These are phyloP conservation scores for Komagataella pastoris DNA, from an alignment of 805 yeast genomes.

Conservation along the genomic window DNA sequence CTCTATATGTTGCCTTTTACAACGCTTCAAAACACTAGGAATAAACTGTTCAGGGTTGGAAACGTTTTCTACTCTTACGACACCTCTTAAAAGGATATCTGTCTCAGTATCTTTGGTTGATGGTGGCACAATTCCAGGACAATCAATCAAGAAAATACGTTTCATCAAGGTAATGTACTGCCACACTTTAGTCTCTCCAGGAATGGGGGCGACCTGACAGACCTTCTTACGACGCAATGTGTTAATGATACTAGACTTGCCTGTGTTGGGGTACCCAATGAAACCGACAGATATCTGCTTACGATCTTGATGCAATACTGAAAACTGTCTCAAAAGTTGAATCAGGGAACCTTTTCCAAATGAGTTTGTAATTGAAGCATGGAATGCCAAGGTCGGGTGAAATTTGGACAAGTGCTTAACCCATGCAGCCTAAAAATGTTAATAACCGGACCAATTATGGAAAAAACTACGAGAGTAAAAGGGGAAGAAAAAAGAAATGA, in stretches of 20 bases:
- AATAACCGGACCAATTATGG: slow-evolving; percentile 3
- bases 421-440: slow-evolving; percentile 83
- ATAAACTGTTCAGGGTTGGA: slow-evolving; percentile 91
- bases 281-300: slow-evolving; percentile 95
- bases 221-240: slow-evolving; percentile 91
- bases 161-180: slow-evolving; percentile 96
- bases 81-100: slow-evolving; percentile 91
- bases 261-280: slow-evolving; percentile 97
- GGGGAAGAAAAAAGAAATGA: not conserved
- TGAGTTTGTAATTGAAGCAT: slow-evolving; percentile 93
- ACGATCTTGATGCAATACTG: slow-evolving; percentile 81
- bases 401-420: slow-evolving; percentile 86
- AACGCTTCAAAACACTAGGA: slow-evolving; percentile 72
- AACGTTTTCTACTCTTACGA: slow-evolving; percentile 97
- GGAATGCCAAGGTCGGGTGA: slow-evolving; percentile 93
- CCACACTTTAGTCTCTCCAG: slow-evolving; percentile 99
- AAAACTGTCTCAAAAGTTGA: slow-evolving; percentile 86
- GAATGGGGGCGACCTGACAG: slow-evolving; percentile 94
- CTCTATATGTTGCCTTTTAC: slow-evolving; percentile 82
- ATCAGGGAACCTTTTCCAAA: slow-evolving; percentile 96
- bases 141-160: slow-evolving; percentile 86
- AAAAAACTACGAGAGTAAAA: slow-evolving; percentile 4
- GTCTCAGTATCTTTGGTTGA: slow-evolving; percentile 79
- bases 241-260: slow-evolving; percentile 91
- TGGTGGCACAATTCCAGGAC: slow-evolving; percentile 99